These are phyloP conservation scores for Sarcodon sp. DNA, from an alignment of 768 basidiomycete genomes.

Conservation along the genomic window DNA sequence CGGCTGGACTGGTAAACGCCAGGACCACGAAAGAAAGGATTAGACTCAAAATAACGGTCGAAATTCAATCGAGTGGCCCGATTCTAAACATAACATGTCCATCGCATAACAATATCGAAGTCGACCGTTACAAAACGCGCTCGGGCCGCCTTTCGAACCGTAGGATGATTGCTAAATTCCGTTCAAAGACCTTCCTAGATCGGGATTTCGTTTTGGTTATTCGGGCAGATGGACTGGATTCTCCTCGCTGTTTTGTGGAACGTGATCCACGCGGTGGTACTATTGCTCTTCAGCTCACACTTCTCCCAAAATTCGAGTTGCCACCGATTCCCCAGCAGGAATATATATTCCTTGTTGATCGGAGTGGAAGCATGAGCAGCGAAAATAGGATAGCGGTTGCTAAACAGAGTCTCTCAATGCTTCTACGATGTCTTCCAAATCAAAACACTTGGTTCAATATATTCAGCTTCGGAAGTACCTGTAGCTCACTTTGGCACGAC, in stretches of 20 bases:
- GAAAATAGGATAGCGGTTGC: conserved; percentile 28
- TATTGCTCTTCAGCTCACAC: conserved; percentile 36
- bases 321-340: conserved; percentile 33
- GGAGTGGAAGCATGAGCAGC: conserved; percentile 39
- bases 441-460: conserved; percentile 38
- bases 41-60: conserved; percentile 19
- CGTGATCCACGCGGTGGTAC: conserved; percentile 17
- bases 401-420: conserved; percentile 28
- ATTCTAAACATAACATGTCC: conserved; percentile 30
- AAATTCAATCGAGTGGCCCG: conserved; percentile 35
- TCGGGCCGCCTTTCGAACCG: conserved; percentile 23
- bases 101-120: conserved; percentile 25
- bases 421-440: conserved; percentile 36
- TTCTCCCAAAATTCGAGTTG: conserved; percentile 39
- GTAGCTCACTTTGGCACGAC: conserved; percentile 20
- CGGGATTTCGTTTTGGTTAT: conserved; percentile 40
- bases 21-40: conserved; percentile 22
- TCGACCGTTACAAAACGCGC: conserved; percentile 21
- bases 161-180: conserved; percentile 24
- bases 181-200: conserved; percentile 27
- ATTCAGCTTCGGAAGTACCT: conserved; percentile 32
- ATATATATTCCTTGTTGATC: conserved; percentile 48
- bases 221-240: conserved; percentile 33
- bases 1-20: conserved; percentile 22
- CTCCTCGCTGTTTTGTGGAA: conserved; percentile 45